Evolutionary conservation across 345 rosid genomes (phyloP), one percentile per base, ranked within the genome.

Genomic region (Arabis alpina): DNA sequence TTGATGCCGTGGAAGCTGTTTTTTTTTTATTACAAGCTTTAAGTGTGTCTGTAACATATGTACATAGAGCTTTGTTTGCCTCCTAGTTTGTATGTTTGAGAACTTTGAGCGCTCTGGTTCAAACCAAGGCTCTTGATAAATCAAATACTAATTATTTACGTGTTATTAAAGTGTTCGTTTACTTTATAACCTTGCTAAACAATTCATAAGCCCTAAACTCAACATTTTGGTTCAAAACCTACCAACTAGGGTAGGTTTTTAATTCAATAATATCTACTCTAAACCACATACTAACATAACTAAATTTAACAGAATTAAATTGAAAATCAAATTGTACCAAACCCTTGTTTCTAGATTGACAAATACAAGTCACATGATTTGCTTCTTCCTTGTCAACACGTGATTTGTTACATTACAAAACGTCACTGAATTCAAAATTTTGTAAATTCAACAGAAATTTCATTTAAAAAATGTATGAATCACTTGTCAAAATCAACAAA

Each of bases 11-110:
- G 47, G 54, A 71, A 52, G 69, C 62, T 62, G 40, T 52, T 47
- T 32, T 32, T 71, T 12, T 61, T 36, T 45, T 25, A 54, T 45
- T 53, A 44, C 61, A 53, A 53, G 75, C 69, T 62, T 61, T 6
- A 62, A 62, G 63, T 71, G 63, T 53, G 70, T 30, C 50, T 62
- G 69, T 71, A 55, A 54, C 57, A 72, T 62, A 39, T 71, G 54
- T 43, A 63, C 63, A 54, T 36, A 23, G 59, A 14, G 63, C 23
- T 63, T 6, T 63, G 64, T 45, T 44, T 54, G 13, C 27, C 2
- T 59, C 58, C 28, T 61, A 60, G 52, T 5, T 68, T 68, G 15
- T 42, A 19, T 41, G 6, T 23, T 25, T 54, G 10, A 63, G 34
- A 72, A 62, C 49, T 14, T 61, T 2, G 3, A 54, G 54, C 30